Percentiles rank a stretch among this genome's conserved stretches.
Evolutionary conservation across 2,329 filamentous ascomycete genomes (phyloP).

Genomic region (Ceratocystis colombiana): DNA sequence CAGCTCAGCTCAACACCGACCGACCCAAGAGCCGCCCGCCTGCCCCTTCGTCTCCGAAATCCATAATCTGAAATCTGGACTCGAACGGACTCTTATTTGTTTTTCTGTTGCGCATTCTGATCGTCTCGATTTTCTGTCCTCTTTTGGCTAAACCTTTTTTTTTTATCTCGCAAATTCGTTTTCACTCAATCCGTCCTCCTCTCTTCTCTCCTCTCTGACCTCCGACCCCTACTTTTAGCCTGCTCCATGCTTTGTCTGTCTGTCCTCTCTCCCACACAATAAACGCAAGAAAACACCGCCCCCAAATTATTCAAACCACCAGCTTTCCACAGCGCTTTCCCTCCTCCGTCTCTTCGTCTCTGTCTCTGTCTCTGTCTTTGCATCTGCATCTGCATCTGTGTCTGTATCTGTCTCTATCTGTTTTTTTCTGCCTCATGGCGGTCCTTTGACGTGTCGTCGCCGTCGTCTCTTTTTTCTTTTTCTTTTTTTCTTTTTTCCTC

Average conservation of each 20-base stretch:
- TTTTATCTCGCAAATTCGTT: neutral
- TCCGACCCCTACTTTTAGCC: neutral
- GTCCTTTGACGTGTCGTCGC: neutral
- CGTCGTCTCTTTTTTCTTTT: neutral
- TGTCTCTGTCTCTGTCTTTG: too few species aligned
- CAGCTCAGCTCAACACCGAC: too few species aligned
- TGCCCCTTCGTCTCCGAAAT: neutral
- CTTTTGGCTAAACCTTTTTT: neutral
- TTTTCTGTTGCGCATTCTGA: neutral
- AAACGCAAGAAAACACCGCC: neutral
- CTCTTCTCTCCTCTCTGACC: neutral
- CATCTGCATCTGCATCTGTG: neutral
- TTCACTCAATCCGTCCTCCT: neutral
- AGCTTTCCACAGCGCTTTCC: too few species aligned
- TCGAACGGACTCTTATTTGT: neutral
- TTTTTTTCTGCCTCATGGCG: slow-evolving; percentile 4
- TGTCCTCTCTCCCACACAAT: neutral
- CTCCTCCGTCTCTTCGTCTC: too few species aligned
- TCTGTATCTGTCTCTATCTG: neutral
- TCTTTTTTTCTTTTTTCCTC: neutral
- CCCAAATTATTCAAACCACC: too few species aligned
- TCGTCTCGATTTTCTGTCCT: neutral
- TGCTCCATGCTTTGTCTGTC: neutral
- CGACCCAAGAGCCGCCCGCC: neutral
- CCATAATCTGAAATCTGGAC: neutral